These are phyloP conservation scores for Solanum pennellii DNA, from an alignment of 257 asterid genomes.

Conservation along the genomic window DNA sequence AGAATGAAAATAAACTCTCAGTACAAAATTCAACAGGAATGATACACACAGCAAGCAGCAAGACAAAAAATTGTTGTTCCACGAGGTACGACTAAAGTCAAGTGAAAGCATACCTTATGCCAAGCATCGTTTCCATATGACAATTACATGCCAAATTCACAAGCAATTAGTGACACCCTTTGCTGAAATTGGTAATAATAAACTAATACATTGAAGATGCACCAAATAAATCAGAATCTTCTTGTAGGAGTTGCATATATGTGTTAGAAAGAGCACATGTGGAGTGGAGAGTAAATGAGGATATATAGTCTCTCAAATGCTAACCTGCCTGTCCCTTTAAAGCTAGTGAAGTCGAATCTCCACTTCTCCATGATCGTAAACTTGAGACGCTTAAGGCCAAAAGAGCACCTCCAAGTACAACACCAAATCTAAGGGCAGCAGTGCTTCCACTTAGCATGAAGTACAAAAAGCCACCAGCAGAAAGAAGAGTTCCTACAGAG, in stretches of 20 bases:
- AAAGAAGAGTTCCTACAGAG: slow-evolving; percentile 63
- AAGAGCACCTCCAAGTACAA: slow-evolving; percentile 74
- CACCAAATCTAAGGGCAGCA: slow-evolving; percentile 73
- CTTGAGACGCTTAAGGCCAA: slow-evolving; percentile 76
- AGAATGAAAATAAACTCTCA: no score
- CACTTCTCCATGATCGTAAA: slow-evolving; percentile 65
- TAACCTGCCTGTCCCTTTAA: slow-evolving; percentile 84
- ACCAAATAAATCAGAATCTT: no score
- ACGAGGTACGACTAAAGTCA: no score
- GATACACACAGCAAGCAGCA: no score
- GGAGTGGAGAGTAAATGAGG: background rate
- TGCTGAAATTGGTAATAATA: background rate
- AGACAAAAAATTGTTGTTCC: no score
- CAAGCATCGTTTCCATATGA: background rate
- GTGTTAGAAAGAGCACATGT: no score
- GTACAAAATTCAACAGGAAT: no score
- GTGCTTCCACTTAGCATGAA: slow-evolving; percentile 77
- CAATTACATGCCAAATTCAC: background rate
- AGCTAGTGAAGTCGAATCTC: slow-evolving; percentile 44
- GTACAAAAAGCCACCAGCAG: slow-evolving; percentile 60
- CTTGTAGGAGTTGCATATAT: no score
- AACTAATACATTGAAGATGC: no score
- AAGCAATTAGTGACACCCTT: background rate
- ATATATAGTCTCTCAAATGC: background rate
- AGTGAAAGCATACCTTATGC: no score